Evolutionary conservation across 306 rosid genomes (phyloP), one percentile per base, ranked within the genome.

Genomic region (Pyrus communis): DNA sequence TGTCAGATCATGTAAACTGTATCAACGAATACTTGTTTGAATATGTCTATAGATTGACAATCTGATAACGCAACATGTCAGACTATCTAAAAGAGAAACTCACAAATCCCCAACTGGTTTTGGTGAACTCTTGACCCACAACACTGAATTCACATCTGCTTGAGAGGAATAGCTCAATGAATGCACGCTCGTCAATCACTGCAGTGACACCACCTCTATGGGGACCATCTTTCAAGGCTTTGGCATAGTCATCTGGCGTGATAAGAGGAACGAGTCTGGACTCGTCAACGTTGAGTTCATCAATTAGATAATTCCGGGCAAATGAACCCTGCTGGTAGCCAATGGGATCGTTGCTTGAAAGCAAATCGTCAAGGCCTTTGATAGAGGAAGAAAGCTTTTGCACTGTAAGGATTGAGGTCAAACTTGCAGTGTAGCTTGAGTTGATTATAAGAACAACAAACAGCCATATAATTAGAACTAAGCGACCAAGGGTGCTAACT

Each of bases 31-130:
- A 14, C 7, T 14, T 17, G 21, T 49, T 49, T 49, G 55, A 49
- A 15, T 2, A 49, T 49, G 55, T 35, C 10, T 35, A 35, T 9
- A 9, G 45, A 40, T 49, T 4, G 55, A 49, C 7, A 28, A 61
- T 61, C 5, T 13, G 66, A 5, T 58, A 58, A 58, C 14, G 7
- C 2, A 18, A 45, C 33, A 68, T 13, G 33, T 68, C 72, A 51
- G 42, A 2, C 38, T 58, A 18, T 35, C 22, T 51, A 70, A 71
- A 70, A 72, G 49, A 75, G 75, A 75, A 49, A 87, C 99, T 91
- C 82, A 96, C 99, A 88, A 90, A 95, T 85, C 99, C 99, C 98
- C 97, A 96, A 9, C 97, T 97, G 4, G 89, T 86, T 90, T 89
- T 87, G 78, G 99, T 92, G 89, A 96, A 96, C 79, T 92, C 93